phyloP scores from a whole-genome alignment of 2,329 filamentous ascomycete genomes.

The Thermoascus crustaceus region DNA sequence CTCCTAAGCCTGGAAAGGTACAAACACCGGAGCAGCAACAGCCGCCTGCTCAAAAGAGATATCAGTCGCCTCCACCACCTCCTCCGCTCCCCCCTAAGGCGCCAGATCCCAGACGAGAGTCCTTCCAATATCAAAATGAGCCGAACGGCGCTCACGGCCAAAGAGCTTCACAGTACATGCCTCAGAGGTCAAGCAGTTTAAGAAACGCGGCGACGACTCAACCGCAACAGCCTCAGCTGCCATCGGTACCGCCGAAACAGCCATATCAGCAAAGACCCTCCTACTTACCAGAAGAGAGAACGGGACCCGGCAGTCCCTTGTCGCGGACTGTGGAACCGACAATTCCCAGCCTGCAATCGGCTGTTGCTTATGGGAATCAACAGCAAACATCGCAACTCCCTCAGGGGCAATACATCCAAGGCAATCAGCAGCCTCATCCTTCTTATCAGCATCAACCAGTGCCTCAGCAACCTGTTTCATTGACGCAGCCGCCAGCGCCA shows the following conservation, averaged over 20 bases:
- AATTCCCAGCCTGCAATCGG: not conserved
- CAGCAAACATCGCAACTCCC: conserved; percentile 4
- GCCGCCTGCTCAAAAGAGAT: conserved; percentile 16
- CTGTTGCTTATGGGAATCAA: conserved; percentile 3
- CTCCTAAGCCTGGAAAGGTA: conserved; percentile 28
- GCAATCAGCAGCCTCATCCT: conserved; percentile 18
- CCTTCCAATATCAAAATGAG: conserved; percentile 9
- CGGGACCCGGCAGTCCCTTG: not conserved
- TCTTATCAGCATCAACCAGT: conserved; percentile 15
- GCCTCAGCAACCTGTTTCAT: conserved; percentile 13
- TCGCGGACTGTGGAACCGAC: not conserved
- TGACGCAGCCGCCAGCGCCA: conserved; percentile 11
- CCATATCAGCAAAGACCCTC: conserved; percentile 1
- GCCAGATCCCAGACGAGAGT: conserved; percentile 13
- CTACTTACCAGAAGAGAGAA: conserved; percentile 1
- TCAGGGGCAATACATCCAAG: conserved; percentile 12
- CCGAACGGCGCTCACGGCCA: conserved; percentile 5
- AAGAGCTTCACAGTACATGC: conserved; percentile 18
- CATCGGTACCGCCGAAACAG: conserved; percentile 7
- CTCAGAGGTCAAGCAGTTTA: conserved; percentile 20
- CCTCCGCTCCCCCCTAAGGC: conserved; percentile 32
- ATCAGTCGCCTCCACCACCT: conserved; percentile 25
- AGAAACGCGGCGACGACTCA: conserved; percentile 5
- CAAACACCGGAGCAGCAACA: conserved; percentile 12
- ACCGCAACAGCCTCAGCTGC: conserved; percentile 6